Evolutionary conservation across 176 grass and related monocot species (phyloP).

Genomic region (Avena eriantha): DNA sequence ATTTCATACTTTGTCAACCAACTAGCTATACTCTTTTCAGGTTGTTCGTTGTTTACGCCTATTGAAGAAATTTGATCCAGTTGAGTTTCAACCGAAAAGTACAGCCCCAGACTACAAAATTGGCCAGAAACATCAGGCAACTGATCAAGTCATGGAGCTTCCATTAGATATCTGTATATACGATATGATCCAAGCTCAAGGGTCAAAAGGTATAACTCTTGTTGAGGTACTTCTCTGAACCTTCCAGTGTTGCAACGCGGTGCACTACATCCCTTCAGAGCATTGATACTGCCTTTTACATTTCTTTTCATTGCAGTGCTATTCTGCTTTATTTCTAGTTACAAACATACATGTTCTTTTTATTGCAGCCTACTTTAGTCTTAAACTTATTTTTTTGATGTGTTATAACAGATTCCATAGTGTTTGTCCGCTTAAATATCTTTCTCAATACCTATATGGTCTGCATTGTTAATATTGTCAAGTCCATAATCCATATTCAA

Average conservation of each 20-base stretch:
- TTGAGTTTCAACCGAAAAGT: conserved; percentile 81
- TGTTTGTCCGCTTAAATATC: conserved; percentile 1
- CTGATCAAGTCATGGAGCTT: conserved; percentile 89
- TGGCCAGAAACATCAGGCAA: conserved; percentile 75
- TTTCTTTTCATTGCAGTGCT: conserved; percentile 22
- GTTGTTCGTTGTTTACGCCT: conserved; percentile 79
- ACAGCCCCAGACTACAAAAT: conserved; percentile 53
- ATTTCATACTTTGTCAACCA: conserved; percentile 28
- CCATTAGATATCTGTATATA: conserved; percentile 88
- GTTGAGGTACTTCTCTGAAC: conserved; percentile 68
- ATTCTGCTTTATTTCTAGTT: conserved; percentile 38
- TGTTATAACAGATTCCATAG: not conserved
- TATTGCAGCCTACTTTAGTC: not conserved
- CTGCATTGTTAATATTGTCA: not conserved
- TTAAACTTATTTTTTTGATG: not conserved
- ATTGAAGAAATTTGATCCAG: conserved; percentile 79
- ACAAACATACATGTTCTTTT: not conserved
- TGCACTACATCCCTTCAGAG: conserved; percentile 25
- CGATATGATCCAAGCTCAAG: conserved; percentile 87
- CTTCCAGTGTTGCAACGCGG: not conserved
- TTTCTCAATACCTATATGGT: not conserved
- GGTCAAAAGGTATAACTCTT: conserved; percentile 90
- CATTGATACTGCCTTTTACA: not conserved
- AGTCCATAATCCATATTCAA: conserved; percentile 25
- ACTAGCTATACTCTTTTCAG: conserved; percentile 52